Percentiles rank a stretch among this genome's conserved stretches.
These are phyloP conservation scores for Glarea lozoyensis DNA, from an alignment of 495 filamentous ascomycete genomes.

Conservation along the genomic window DNA sequence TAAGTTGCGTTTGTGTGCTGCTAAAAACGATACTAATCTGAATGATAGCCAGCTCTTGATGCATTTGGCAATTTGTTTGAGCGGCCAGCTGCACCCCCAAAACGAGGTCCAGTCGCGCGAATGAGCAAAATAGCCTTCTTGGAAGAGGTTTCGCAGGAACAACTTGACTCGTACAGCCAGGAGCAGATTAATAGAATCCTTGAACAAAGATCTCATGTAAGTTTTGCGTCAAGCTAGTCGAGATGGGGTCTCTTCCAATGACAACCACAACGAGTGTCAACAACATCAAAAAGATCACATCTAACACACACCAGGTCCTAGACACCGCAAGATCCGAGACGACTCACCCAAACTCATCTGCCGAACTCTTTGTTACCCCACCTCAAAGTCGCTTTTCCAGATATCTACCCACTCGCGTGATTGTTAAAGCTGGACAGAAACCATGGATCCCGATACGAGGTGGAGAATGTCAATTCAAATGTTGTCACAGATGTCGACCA, in stretches of 20 bases:
- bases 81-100: constrained; percentile 2
- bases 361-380: neutral
- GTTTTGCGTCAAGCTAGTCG: too few relatives aligned
- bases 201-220: constrained; percentile 26
- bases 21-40: too few relatives aligned
- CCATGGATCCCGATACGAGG: constrained; percentile 31
- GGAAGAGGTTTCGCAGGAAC: constrained; percentile 39
- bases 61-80: constrained; percentile 17
- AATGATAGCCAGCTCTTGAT: too few relatives aligned
- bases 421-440: neutral
- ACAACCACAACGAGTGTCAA: too few relatives aligned
- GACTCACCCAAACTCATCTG: neutral
- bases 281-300: neutral
- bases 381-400: neutral
- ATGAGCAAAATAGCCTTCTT: constrained; percentile 30
- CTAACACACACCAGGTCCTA: constrained; percentile 16
- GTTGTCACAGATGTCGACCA: constrained; percentile 42
- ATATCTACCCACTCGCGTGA: neutral
- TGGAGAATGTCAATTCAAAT: constrained; percentile 39
- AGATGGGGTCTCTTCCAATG: too few relatives aligned
- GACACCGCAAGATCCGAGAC: constrained; percentile 12
- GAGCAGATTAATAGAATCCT: constrained; percentile 31
- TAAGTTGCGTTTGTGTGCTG: constrained; percentile 23
- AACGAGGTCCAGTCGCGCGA: constrained; percentile 12
- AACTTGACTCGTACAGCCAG: constrained; percentile 33